Evolutionary conservation across 352 stramenopile genomes (phyloP).

Genomic region (Phytophthora melonis): DNA sequence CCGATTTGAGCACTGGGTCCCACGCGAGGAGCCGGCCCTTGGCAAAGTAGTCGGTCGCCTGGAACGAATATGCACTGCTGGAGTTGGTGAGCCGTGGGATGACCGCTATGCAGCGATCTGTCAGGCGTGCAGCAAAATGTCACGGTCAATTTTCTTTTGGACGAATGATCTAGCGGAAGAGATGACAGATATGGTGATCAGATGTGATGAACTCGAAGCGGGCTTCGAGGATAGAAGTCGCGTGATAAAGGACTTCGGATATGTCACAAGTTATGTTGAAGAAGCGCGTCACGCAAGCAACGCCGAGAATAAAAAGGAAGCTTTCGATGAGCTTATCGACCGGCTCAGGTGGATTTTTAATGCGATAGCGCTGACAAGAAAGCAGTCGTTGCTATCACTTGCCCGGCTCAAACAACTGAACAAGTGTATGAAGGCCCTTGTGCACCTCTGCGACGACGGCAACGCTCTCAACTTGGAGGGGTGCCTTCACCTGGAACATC

Average conservation of each 20-base stretch:
- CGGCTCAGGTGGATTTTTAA: slow-evolving; percentile 26
- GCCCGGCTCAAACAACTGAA: slow-evolving; percentile 21
- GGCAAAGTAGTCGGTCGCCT: slow-evolving; percentile 10
- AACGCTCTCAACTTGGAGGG: slow-evolving; percentile 24
- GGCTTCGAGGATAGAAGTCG: slow-evolving; percentile 11
- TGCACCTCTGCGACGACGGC: slow-evolving; percentile 19
- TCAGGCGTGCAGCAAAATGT: slow-evolving; percentile 23
- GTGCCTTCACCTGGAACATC: slow-evolving; percentile 29
- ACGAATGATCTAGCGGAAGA: slow-evolving; percentile 6
- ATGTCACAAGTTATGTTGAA: slow-evolving; percentile 16
- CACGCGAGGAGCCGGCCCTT: slow-evolving; percentile 13
- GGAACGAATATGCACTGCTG: slow-evolving; percentile 20
- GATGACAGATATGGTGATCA: background rate
- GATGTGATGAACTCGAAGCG: slow-evolving; percentile 8
- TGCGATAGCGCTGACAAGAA: slow-evolving; percentile 15
- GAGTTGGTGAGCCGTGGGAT: slow-evolving; percentile 17
- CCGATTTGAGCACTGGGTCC: slow-evolving; percentile 14
- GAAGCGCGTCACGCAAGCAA: slow-evolving; percentile 5
- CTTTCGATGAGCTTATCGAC: slow-evolving; percentile 31
- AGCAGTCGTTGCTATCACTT: slow-evolving; percentile 16
- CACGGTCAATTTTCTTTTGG: slow-evolving; percentile 16
- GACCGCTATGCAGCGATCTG: slow-evolving; percentile 27
- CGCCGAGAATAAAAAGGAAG: slow-evolving; percentile 6
- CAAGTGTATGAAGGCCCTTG: slow-evolving; percentile 14
- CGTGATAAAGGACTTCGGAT: slow-evolving; percentile 3